Percentiles rank a stretch among this genome's conserved stretches.
Conservation (phyloP, 805 yeast species). For the Pichia deserticola region DNA sequence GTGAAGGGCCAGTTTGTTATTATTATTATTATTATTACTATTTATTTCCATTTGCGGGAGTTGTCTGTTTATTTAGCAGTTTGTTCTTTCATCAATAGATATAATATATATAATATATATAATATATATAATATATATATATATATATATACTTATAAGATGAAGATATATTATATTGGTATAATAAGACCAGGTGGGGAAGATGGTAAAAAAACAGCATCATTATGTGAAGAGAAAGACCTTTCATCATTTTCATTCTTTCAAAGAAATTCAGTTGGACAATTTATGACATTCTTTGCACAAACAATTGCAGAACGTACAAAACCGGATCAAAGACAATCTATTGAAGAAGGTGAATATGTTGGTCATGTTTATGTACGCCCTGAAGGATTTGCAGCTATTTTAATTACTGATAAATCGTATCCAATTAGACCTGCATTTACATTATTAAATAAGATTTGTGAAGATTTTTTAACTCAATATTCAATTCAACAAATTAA, state of each 20-base stretch:
- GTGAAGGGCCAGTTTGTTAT: too few species aligned
- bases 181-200: conserved; percentile 51
- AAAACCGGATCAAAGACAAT: conserved; percentile 81
- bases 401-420: conserved; percentile 86
- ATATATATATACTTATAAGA: conserved; percentile 19
- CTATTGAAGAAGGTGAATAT: conserved; percentile 86
- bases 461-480: conserved; percentile 82
- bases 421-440: conserved; percentile 97
- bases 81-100: too few species aligned
- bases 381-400: conserved; percentile 86
- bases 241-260: conserved; percentile 82
- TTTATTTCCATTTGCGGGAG: too few species aligned
- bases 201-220: conserved; percentile 48
- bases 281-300: conserved; percentile 91
- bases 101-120: too few species aligned
- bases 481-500: conserved; percentile 46
- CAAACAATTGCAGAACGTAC: conserved; percentile 90
- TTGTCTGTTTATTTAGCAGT: too few species aligned
- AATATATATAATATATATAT: too few species aligned
- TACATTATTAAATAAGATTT: conserved; percentile 79
- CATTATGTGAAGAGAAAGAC: conserved; percentile 74
- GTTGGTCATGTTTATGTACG: conserved; percentile 89
- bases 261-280: conserved; percentile 67
- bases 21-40: too few species aligned
- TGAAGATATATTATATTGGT: conserved; percentile 92